These are phyloP conservation scores for Leishmania gerbilli DNA, from an alignment of 208 protist genomes.

Conservation along the genomic window DNA sequence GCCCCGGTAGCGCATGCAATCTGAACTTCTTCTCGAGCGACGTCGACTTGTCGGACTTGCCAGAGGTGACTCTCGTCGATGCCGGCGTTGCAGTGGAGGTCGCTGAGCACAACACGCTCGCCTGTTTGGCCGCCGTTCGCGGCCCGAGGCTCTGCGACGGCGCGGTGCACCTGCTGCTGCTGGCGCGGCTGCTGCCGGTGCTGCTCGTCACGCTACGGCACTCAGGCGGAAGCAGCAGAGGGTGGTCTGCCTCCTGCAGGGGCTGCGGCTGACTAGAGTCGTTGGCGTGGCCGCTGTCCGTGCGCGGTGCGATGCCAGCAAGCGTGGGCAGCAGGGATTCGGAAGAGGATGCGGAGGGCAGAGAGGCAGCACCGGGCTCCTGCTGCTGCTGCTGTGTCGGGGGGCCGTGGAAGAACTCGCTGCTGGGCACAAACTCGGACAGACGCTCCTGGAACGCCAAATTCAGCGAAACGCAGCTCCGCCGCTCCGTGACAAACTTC, in stretches of 20 bases:
- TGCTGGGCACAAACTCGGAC: constrained; percentile 30
- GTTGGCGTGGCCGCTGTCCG: not conserved
- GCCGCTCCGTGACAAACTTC: constrained; percentile 43
- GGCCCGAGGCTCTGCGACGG: constrained; percentile 4
- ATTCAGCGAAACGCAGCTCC: constrained; percentile 79
- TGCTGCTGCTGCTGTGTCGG: constrained; percentile 1
- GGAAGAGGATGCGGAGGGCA: not conserved
- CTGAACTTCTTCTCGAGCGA: constrained; percentile 16
- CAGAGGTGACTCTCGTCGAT: not conserved
- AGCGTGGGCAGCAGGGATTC: constrained; percentile 12
- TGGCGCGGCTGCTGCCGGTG: constrained; percentile 22
- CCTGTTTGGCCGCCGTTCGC: not conserved
- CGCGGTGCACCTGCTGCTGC: constrained; percentile 5
- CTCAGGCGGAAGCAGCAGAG: not conserved
- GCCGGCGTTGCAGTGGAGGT: not conserved
- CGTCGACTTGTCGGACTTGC: constrained; percentile 8
- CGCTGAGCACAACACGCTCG: not conserved
- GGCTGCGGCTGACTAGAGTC: not conserved
- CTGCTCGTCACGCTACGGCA: constrained; percentile 9
- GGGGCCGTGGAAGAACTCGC: constrained; percentile 25
- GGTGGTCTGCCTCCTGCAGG: not conserved
- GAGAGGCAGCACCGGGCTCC: not conserved
- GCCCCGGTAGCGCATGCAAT: not conserved
- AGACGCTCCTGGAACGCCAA: constrained; percentile 78
- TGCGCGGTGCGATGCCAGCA: not conserved